phyloP scores from a whole-genome alignment of 2,329 filamentous ascomycete species.

The Claviceps fusiformis region DNA sequence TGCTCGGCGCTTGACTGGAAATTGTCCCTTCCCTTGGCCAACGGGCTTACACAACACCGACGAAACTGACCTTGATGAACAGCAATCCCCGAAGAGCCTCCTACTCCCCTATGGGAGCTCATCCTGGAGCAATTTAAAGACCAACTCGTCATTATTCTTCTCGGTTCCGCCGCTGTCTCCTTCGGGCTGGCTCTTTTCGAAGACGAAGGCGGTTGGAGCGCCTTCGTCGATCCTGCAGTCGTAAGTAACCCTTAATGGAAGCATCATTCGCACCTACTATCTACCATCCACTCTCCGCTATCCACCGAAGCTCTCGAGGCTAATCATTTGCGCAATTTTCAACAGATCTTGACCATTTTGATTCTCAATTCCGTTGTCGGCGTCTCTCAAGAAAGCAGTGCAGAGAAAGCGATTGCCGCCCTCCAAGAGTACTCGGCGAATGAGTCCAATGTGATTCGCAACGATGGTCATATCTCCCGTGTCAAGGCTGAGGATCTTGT shows the following conservation, averaged over 20 bases:
- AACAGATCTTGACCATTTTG: slow-evolving; percentile 85
- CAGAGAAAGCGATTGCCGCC: slow-evolving; percentile 94
- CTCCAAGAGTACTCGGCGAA: slow-evolving; percentile 98
- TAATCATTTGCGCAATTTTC: neutral
- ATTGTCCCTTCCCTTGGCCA: neutral
- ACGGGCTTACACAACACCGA: slow-evolving; percentile 3
- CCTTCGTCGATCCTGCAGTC: slow-evolving; percentile 91
- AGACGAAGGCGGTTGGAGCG: slow-evolving; percentile 85
- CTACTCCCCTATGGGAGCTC: slow-evolving; percentile 90
- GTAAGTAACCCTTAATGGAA: slow-evolving; percentile 39
- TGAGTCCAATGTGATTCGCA: slow-evolving; percentile 83
- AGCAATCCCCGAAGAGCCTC: slow-evolving; percentile 72
- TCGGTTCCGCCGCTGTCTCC: slow-evolving; percentile 84
- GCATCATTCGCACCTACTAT: neutral
- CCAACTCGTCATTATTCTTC: slow-evolving; percentile 87
- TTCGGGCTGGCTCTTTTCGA: slow-evolving; percentile 90
- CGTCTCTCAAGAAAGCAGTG: slow-evolving; percentile 96
- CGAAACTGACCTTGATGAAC: slow-evolving; percentile 2
- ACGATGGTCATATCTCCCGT: slow-evolving; percentile 60
- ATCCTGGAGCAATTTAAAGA: slow-evolving; percentile 99
- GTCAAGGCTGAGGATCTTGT: slow-evolving; percentile 96
- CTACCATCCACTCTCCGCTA: neutral
- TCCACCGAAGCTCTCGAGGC: neutral
- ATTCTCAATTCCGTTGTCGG: slow-evolving; percentile 94
- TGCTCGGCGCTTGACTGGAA: no score